Evolutionary conservation across 129 eudicot species (phyloP).

Genomic region (Helichrysum umbraculigerum): DNA sequence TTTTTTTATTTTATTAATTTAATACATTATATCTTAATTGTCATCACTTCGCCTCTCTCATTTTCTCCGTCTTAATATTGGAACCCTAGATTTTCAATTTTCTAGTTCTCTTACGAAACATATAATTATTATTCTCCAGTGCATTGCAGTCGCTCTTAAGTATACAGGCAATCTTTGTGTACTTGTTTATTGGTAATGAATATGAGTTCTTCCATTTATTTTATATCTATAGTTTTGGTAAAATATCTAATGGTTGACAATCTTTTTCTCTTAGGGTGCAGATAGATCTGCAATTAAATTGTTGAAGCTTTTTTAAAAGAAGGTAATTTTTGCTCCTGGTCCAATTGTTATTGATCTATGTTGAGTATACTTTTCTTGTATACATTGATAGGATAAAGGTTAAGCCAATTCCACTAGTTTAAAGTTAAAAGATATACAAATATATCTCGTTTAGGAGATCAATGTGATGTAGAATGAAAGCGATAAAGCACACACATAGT

Average conservation of each 20-base stretch:
- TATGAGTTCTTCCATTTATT: background rate
- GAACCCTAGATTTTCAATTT: no score
- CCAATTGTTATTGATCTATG: background rate
- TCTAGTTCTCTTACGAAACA: no score
- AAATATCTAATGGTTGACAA: background rate
- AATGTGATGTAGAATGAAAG: background rate
- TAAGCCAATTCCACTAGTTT: background rate
- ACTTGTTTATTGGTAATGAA: background rate
- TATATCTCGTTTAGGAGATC: background rate
- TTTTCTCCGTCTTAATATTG: background rate
- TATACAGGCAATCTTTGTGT: constrained; percentile 1
- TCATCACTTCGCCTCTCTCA: background rate
- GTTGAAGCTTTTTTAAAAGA: background rate
- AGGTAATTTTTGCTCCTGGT: constrained; percentile 6
- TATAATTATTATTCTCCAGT: background rate
- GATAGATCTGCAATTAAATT: background rate
- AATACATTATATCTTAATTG: no score
- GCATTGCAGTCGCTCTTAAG: background rate
- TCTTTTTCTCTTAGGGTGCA: constrained; percentile 2
- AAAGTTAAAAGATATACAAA: background rate
- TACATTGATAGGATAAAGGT: background rate
- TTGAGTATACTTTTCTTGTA: background rate
- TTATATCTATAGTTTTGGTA: constrained; percentile 16
- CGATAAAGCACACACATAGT: no score
- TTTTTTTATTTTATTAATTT: no score